Conservation (phyloP, 2,329 filamentous ascomycete genomes). For the Stagonosporopsis chrysanthemi region DNA sequence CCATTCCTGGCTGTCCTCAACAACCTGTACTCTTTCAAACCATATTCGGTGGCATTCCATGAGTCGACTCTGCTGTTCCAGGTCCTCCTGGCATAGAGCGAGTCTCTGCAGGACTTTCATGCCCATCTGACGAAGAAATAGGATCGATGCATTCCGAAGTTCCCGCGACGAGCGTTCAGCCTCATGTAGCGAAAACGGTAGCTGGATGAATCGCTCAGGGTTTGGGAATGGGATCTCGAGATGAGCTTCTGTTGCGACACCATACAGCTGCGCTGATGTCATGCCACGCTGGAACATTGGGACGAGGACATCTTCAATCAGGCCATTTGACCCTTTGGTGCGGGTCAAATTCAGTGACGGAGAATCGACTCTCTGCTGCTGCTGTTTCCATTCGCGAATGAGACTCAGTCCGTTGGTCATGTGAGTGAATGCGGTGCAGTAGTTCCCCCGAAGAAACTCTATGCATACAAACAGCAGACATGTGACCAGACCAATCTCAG, state of each 20-base stretch:
- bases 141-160: conserved; percentile 30
- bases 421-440: no score
- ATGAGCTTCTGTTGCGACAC: conserved; percentile 20
- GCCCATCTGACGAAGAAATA: conserved; percentile 20
- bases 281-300: conserved; percentile 30
- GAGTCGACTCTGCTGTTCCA: conserved; percentile 17
- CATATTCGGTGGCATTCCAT: conserved; percentile 29
- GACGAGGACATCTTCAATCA: no score
- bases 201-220: conserved; percentile 1
- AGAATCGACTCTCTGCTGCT: no score
- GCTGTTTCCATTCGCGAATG: no score
- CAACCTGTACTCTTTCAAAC: conserved; percentile 12
- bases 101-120: not conserved
- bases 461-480: no score
- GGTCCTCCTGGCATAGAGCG: conserved; percentile 7
- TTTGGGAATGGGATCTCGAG: conserved; percentile 13
- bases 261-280: conserved; percentile 27
- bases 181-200: conserved; percentile 19
- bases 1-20: conserved; percentile 8
- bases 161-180: conserved; percentile 29
- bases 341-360: no score
- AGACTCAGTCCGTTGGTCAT: no score
- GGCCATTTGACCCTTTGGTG: no score
- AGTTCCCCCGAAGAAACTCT: no score
- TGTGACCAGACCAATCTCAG: no score